Evolutionary conservation across 2,329 filamentous ascomycete genomes (phyloP).

Genomic region (Xylariaceae sp.): DNA sequence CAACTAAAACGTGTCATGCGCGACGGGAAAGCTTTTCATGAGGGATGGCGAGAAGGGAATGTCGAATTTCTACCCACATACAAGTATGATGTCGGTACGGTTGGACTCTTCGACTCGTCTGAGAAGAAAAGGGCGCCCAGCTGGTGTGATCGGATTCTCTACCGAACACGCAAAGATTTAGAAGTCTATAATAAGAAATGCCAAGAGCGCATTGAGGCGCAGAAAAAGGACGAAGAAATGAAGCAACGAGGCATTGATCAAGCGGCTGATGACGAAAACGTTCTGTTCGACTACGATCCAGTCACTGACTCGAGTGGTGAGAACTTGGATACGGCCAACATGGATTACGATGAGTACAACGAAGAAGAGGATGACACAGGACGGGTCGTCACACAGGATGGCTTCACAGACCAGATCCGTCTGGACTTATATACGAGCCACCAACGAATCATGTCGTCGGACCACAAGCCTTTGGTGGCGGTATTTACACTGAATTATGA

Average conservation of each 20-base stretch:
- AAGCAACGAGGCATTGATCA: slow-evolving; percentile 70
- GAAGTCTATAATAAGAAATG: slow-evolving; percentile 58
- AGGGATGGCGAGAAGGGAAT: slow-evolving; percentile 85
- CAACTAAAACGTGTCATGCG: slow-evolving; percentile 73
- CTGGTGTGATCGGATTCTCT: slow-evolving; percentile 95
- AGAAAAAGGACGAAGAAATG: slow-evolving; percentile 78
- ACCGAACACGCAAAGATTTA: slow-evolving; percentile 67
- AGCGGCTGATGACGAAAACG: slow-evolving; percentile 69
- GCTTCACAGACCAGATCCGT: slow-evolving; percentile 49
- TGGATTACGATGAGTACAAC: slow-evolving; percentile 51
- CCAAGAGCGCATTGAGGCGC: slow-evolving; percentile 58
- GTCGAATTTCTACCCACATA: slow-evolving; percentile 92
- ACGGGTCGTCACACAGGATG: slow-evolving; percentile 53
- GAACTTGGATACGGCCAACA: slow-evolving; percentile 34
- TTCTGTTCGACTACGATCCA: slow-evolving; percentile 87
- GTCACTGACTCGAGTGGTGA: slow-evolving; percentile 59
- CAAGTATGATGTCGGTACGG: slow-evolving; percentile 94
- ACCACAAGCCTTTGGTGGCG: slow-evolving; percentile 87
- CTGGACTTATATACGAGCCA: slow-evolving; percentile 75
- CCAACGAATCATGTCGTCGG: slow-evolving; percentile 83
- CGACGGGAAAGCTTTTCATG: slow-evolving; percentile 73
- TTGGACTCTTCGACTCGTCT: slow-evolving; percentile 88
- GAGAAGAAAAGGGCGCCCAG: slow-evolving; percentile 90
- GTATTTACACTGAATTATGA: slow-evolving; percentile 82
- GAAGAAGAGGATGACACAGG: slow-evolving; percentile 43